Evolutionary conservation across 2,329 filamentous ascomycete genomes (phyloP).

Genomic region (Cyphellophora attinorum): DNA sequence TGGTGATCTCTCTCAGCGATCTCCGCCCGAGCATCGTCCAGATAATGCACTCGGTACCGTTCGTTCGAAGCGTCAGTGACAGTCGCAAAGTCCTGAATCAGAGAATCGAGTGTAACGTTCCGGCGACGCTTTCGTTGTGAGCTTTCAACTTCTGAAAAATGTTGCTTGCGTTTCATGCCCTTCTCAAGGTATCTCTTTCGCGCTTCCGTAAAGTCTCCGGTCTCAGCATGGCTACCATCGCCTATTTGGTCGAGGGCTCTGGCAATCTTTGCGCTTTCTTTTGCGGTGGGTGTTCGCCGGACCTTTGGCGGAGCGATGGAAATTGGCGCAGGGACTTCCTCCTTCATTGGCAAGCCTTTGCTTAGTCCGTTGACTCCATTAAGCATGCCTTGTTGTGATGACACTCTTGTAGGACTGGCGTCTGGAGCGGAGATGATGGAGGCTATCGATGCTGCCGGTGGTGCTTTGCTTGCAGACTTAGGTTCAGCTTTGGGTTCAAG

Average conservation of each 20-base stretch:
- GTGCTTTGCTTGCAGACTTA: constrained; percentile 4
- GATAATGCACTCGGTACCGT: constrained; percentile 67
- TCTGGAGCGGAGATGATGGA: too few relatives aligned
- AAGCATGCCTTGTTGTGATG: too few relatives aligned
- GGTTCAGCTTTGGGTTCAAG: constrained; percentile 11
- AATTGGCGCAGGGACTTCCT: too few relatives aligned
- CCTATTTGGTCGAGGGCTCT: constrained; percentile 53
- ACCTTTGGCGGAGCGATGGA: constrained; percentile 48
- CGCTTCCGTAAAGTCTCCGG: constrained; percentile 40
- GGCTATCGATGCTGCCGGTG: constrained; percentile 19
- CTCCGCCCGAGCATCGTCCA: constrained; percentile 70
- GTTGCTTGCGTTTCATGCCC: constrained; percentile 57
- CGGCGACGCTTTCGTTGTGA: constrained; percentile 56
- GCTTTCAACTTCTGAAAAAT: constrained; percentile 55
- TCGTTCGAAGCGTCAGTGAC: constrained; percentile 65
- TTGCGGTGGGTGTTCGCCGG: constrained; percentile 44
- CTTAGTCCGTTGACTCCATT: too few relatives aligned
- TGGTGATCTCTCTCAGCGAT: constrained; percentile 84
- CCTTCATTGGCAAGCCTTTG: too few relatives aligned
- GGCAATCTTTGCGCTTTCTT: constrained; percentile 62
- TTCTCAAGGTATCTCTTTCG: constrained; percentile 44
- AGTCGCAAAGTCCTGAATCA: constrained; percentile 51
- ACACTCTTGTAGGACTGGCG: too few relatives aligned
- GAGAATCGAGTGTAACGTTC: constrained; percentile 44
- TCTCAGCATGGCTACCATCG: constrained; percentile 47